A percentile compares a stretch with the other conserved stretches of the same genome.
phyloP scores from a whole-genome alignment of 768 basidiomycete genomes.

The Lactifluus pinguis region DNA sequence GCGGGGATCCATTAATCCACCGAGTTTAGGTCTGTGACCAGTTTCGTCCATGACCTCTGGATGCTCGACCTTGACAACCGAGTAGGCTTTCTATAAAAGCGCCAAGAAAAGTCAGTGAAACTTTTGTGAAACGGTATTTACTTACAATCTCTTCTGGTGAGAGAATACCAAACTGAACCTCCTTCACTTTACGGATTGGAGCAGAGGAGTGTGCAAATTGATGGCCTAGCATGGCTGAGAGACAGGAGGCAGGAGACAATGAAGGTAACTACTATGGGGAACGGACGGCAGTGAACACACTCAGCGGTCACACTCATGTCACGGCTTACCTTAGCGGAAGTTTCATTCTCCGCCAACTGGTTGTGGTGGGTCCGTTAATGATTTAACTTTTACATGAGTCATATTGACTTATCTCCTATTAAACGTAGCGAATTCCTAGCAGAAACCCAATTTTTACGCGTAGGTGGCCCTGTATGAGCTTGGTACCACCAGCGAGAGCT shows the following conservation, averaged over 20 bases:
- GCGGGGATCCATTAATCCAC: conserved; percentile 94
- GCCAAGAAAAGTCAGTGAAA: conserved; percentile 1
- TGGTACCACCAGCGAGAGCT: too few species aligned
- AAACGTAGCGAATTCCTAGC: neutral
- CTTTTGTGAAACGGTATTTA: conserved; percentile 18
- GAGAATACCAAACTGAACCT: conserved; percentile 98
- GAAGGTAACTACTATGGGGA: neutral
- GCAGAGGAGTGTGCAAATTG: conserved; percentile 90
- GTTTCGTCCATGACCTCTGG: conserved; percentile 98
- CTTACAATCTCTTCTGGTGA: conserved; percentile 97
- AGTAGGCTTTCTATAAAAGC: conserved; percentile 82
- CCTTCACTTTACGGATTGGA: conserved; percentile 90
- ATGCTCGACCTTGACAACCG: conserved; percentile 96
- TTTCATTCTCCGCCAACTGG: too few species aligned
- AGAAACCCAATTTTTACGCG: too few species aligned
- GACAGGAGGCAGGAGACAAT: conserved; percentile 5
- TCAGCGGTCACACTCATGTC: too few species aligned
- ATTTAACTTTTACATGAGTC: neutral
- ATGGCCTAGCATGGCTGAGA: conserved; percentile 63
- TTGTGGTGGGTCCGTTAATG: neutral
- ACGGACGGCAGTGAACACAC: too few species aligned
- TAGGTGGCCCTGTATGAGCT: too few species aligned
- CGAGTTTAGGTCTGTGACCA: conserved; percentile 81
- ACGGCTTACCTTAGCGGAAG: too few species aligned
- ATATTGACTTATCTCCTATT: neutral